Conservation (phyloP, 768 basidiomycete species). For the Sporobolomyces phaffii region DNA sequence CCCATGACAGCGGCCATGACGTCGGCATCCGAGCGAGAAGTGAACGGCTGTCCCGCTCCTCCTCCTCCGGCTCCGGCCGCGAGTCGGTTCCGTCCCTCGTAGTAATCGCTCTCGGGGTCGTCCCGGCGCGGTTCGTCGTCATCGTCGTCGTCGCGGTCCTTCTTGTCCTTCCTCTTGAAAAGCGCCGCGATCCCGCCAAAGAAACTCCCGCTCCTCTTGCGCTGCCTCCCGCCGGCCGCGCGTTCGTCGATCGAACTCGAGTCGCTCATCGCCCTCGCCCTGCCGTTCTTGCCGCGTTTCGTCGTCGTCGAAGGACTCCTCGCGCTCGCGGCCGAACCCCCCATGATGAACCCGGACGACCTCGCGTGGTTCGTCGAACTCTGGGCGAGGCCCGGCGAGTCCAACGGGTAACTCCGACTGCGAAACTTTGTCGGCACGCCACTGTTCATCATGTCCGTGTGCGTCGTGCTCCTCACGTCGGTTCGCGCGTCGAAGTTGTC, state of each 20-base stretch:
- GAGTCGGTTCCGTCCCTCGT: slow-evolving; percentile 5
- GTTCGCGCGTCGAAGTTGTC: not conserved
- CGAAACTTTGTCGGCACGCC: not conserved
- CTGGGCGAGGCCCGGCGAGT: not conserved
- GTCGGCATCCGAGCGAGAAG: not conserved
- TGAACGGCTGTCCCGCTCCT: not conserved
- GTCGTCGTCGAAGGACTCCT: not conserved
- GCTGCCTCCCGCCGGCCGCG: not conserved
- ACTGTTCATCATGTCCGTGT: not conserved
- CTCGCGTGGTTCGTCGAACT: not conserved
- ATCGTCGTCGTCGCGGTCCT: slow-evolving; percentile 9
- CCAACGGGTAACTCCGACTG: slow-evolving; percentile 5
- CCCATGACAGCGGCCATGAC: slow-evolving; percentile 14
- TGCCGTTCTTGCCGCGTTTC: not conserved
- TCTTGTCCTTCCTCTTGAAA: slow-evolving; percentile 21
- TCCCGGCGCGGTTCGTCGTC: not conserved
- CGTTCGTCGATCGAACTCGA: slow-evolving; percentile 16
- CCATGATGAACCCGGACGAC: not conserved
- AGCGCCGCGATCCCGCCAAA: slow-evolving; percentile 30
- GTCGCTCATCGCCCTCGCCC: slow-evolving; percentile 19
- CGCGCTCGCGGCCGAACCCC: not conserved
- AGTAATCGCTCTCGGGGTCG: slow-evolving; percentile 5
- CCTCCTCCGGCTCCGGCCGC: slow-evolving; percentile 3
- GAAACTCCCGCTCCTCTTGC: slow-evolving; percentile 26
- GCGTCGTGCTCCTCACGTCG: not conserved